A percentile compares a stretch with the other conserved stretches of the same genome.
phyloP scores from a whole-genome alignment of 2,329 filamentous ascomycete genomes.

The Penicillium sp. region DNA sequence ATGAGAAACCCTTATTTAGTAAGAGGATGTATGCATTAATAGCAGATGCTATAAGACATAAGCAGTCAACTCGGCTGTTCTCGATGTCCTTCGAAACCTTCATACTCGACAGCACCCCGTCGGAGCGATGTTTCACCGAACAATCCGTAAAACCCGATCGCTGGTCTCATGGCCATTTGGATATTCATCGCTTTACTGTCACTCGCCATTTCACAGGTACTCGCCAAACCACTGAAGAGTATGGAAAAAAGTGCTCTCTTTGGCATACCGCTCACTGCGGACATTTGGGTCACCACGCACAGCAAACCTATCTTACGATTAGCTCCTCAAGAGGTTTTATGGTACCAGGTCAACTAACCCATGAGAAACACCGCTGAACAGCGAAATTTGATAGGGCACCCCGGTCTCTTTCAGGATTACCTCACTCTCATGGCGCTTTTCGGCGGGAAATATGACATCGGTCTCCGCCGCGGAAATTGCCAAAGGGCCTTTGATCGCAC shows the following conservation, averaged over 20 bases:
- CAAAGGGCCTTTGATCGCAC: conserved; percentile 65
- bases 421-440: conserved; percentile 67
- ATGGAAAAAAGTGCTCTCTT: not conserved
- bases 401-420: conserved; percentile 52
- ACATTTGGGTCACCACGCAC: not conserved
- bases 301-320: not conserved
- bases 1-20: too few species aligned
- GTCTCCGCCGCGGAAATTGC: conserved; percentile 66
- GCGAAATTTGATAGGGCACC: conserved; percentile 3
- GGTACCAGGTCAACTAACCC: not conserved
- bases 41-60: too few species aligned
- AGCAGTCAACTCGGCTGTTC: too few species aligned
- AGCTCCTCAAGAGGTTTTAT: not conserved
- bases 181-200: too few species aligned
- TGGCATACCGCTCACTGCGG: not conserved
- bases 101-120: too few species aligned
- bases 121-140: too few species aligned
- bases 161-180: too few species aligned
- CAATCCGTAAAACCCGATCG: too few species aligned
- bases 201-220: not conserved
- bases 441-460: conserved; percentile 64
- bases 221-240: conserved; percentile 6
- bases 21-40: too few species aligned
- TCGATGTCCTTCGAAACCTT: too few species aligned
- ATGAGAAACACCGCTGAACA: conserved; percentile 13